Evolutionary conservation across 2,329 filamentous ascomycete species (phyloP).

Genomic region (Sordariomycetes sp.): DNA sequence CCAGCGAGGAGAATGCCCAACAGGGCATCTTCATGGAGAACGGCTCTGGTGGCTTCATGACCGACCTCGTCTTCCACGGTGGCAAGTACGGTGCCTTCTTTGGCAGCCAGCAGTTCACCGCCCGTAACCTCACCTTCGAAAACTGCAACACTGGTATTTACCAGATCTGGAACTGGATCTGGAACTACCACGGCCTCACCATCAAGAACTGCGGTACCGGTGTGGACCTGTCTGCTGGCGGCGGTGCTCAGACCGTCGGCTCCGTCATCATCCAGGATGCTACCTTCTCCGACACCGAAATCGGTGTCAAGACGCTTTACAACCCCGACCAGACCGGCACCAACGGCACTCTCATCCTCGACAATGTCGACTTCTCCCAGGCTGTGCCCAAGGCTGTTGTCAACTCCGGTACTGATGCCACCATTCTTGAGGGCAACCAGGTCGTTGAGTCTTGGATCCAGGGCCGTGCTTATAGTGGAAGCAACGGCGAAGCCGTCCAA

Average conservation of each 20-base stretch:
- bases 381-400: constrained; percentile 60
- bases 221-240: constrained; percentile 64
- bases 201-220: constrained; percentile 71
- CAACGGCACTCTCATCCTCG: constrained; percentile 74
- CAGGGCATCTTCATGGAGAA: constrained; percentile 80
- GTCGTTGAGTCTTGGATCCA: constrained; percentile 68
- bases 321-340: constrained; percentile 50
- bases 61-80: constrained; percentile 75
- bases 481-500: constrained; percentile 47
- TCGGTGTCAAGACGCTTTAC: constrained; percentile 66
- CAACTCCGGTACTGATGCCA: constrained; percentile 42
- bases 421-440: constrained; percentile 60
- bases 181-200: constrained; percentile 66
- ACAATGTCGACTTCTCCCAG: constrained; percentile 77
- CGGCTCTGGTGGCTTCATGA: constrained; percentile 76
- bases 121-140: constrained; percentile 74
- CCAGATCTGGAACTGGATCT: constrained; percentile 91
- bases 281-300: constrained; percentile 63
- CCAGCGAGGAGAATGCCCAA: constrained; percentile 55
- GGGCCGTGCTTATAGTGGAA: constrained; percentile 60
- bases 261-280: constrained; percentile 80
- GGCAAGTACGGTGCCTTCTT: constrained; percentile 71
- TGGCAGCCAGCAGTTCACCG: constrained; percentile 82
- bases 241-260: constrained; percentile 65
- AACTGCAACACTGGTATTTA: constrained; percentile 74